A percentile compares a stretch with the other conserved stretches of the same genome.
These are phyloP conservation scores for Sclerotinia borealis DNA, from an alignment of 2,329 filamentous ascomycete genomes.

Conservation along the genomic window DNA sequence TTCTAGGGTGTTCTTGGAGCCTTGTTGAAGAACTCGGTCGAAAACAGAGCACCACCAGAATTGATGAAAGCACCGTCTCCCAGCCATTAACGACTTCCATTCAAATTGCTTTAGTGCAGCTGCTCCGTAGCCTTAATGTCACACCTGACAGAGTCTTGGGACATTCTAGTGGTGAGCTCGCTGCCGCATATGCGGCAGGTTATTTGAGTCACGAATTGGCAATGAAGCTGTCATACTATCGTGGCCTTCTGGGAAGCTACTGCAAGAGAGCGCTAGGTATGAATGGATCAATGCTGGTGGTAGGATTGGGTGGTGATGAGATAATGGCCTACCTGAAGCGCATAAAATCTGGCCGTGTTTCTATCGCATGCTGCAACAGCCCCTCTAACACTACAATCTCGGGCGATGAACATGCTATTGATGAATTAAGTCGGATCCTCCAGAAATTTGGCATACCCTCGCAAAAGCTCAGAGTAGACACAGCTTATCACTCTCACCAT, in stretches of 20 bases:
- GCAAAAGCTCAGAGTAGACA: conserved; percentile 19
- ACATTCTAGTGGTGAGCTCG: conserved; percentile 45
- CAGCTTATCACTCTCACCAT: conserved; percentile 29
- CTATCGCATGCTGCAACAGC: conserved; percentile 30
- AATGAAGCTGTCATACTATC: conserved; percentile 26
- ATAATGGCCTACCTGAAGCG: conserved; percentile 18
- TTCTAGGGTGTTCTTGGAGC: conserved; percentile 26
- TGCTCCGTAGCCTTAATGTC: conserved; percentile 40
- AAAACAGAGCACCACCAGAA: not conserved
- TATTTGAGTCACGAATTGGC: conserved; percentile 18
- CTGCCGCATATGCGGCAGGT: conserved; percentile 40
- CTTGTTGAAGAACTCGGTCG: not conserved
- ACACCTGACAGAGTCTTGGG: conserved; percentile 35
- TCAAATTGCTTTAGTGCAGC: conserved; percentile 41
- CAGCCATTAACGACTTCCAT: conserved; percentile 43
- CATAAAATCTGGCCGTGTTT: not conserved
- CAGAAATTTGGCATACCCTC: conserved; percentile 18
- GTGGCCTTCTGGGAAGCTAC: conserved; percentile 26
- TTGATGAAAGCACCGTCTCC: not conserved
- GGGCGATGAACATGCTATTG: conserved; percentile 15
- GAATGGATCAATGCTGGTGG: conserved; percentile 44
- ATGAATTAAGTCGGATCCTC: conserved; percentile 16
- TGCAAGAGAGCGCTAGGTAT: conserved; percentile 32
- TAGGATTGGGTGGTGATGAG: conserved; percentile 28
- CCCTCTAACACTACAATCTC: conserved; percentile 22